These are phyloP conservation scores for Aureobasidium zeae DNA, from an alignment of 2,329 filamentous ascomycete genomes.

Conservation along the genomic window DNA sequence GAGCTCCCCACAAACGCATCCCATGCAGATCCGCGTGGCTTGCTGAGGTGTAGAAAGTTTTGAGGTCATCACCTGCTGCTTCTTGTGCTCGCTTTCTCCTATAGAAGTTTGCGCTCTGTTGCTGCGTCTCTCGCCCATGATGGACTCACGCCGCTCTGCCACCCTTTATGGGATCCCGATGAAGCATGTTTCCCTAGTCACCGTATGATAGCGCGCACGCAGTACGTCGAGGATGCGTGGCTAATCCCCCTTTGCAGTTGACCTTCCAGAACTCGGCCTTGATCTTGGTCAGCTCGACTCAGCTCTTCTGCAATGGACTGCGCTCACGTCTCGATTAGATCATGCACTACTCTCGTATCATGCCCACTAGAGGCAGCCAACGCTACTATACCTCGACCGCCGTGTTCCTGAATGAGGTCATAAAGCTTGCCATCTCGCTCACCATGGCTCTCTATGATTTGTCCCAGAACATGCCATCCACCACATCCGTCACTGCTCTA, in stretches of 20 bases:
- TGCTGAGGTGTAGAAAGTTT: too few species aligned
- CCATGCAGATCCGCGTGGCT: too few species aligned
- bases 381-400: slow-evolving; percentile 91
- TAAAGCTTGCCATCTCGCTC: slow-evolving; percentile 80
- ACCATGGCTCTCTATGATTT: slow-evolving; percentile 83
- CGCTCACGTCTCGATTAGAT: slow-evolving; percentile 45
- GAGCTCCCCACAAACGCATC: too few species aligned
- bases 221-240: background rate
- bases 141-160: slow-evolving; percentile 22
- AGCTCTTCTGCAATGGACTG: background rate
- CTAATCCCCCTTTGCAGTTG: slow-evolving; percentile 44
- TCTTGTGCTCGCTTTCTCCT: background rate
- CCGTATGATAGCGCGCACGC: slow-evolving; percentile 43
- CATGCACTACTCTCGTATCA: slow-evolving; percentile 89
- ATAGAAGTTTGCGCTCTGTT: too few species aligned
- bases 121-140: background rate
- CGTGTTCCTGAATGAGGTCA: slow-evolving; percentile 83
- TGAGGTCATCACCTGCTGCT: slow-evolving; percentile 1
- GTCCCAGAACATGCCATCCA: slow-evolving; percentile 65
- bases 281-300: slow-evolving; percentile 50
- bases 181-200: slow-evolving; percentile 60
- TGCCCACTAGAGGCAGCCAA: slow-evolving; percentile 74
- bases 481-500: slow-evolving; percentile 69
- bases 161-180: slow-evolving; percentile 48
- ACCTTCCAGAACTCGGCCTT: slow-evolving; percentile 72